These are phyloP conservation scores for Mangifera indica DNA, from an alignment of 345 rosid genomes.

Conservation along the genomic window DNA sequence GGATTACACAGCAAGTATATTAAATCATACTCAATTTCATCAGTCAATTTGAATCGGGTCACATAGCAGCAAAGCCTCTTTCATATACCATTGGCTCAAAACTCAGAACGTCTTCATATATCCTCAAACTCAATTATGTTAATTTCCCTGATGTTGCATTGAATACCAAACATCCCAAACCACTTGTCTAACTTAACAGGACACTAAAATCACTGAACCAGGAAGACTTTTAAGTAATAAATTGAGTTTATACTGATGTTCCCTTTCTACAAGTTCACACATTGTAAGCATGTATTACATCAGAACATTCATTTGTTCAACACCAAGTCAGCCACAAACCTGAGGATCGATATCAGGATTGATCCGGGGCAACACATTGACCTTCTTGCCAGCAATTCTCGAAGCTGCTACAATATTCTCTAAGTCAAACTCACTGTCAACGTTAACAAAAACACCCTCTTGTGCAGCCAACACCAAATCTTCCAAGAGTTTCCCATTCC, in stretches of 20 bases:
- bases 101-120: not conserved
- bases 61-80: not conserved
- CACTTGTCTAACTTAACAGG: not conserved
- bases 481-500: conserved; percentile 87
- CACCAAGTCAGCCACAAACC: conserved; percentile 36
- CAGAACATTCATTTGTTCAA: not conserved
- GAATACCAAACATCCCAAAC: not conserved
- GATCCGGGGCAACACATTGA: conserved; percentile 89
- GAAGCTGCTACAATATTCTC: conserved; percentile 86
- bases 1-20: not conserved
- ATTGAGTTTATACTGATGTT: not conserved
- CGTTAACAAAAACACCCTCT: conserved; percentile 91
- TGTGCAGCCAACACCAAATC: conserved; percentile 92
- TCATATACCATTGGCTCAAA: not conserved
- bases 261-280: not conserved
- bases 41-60: not conserved
- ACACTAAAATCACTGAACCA: not conserved
- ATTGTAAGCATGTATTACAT: not conserved
- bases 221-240: not conserved
- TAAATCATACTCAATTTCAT: not conserved
- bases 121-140: not conserved
- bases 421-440: conserved; percentile 95
- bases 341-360: conserved; percentile 99
- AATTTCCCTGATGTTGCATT: not conserved
- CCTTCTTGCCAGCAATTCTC: conserved; percentile 77